phyloP scores from a whole-genome alignment of 306 rosid species.

The Delonix regia region DNA sequence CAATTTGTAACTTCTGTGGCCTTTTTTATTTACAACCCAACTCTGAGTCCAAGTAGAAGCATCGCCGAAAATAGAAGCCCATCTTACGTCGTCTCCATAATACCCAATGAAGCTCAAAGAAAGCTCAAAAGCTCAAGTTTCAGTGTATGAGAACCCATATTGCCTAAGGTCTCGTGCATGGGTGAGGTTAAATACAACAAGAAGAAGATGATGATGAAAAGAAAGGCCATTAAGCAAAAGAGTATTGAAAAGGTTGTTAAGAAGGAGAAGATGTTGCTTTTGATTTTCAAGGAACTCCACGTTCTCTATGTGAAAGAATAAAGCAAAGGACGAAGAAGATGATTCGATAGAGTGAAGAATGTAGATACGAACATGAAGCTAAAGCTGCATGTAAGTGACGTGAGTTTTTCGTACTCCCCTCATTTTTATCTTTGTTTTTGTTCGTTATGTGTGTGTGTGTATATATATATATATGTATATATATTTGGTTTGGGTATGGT shows the following conservation, averaged over 20 bases:
- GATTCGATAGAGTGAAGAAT: no score
- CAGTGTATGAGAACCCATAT: constrained; percentile 50
- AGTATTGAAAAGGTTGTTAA: not conserved
- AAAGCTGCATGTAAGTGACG: no score
- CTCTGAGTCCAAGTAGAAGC: constrained; percentile 43
- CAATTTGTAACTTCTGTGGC: constrained; percentile 40
- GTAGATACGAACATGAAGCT: no score
- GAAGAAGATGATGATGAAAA: constrained; percentile 26
- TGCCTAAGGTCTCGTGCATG: constrained; percentile 69
- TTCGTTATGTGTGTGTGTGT: no score
- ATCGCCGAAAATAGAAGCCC: constrained; percentile 31
- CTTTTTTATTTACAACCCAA: constrained; percentile 43
- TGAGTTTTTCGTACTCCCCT: no score
- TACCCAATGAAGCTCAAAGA: constrained; percentile 59
- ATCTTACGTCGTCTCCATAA: constrained; percentile 31
- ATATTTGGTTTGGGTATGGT: no score
- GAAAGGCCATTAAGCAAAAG: not conserved
- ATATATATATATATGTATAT: no score
- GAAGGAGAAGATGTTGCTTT: constrained; percentile 28
- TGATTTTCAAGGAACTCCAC: constrained; percentile 42
- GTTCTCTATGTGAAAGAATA: no score
- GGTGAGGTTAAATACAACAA: constrained; percentile 54
- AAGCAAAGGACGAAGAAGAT: no score
- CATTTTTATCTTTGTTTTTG: no score
- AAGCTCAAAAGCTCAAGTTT: constrained; percentile 43